phyloP scores from a whole-genome alignment of 2,329 filamentous ascomycete genomes.

The Epichloe bromicola region DNA sequence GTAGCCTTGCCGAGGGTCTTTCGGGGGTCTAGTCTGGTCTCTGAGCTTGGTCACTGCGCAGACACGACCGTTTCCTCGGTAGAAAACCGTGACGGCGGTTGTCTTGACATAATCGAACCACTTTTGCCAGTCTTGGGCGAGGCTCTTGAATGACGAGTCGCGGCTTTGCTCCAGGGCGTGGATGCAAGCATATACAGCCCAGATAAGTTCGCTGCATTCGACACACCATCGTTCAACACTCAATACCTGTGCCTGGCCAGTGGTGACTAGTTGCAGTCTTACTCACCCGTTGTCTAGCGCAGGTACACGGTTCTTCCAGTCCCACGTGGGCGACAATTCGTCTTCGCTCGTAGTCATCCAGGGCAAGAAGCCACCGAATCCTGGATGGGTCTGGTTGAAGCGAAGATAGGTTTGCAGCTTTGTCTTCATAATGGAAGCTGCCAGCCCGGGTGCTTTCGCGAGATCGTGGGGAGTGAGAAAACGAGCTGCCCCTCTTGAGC shows the following conservation, averaged over 20 bases:
- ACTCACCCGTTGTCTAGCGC: constrained; percentile 26
- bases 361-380: constrained; percentile 27
- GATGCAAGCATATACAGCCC: constrained; percentile 28
- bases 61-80: constrained; percentile 23
- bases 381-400: constrained; percentile 28
- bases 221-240: background rate
- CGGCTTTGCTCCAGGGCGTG: constrained; percentile 20
- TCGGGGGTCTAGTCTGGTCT: constrained; percentile 20
- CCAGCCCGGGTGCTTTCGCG: constrained; percentile 18
- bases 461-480: constrained; percentile 24
- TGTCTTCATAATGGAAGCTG: constrained; percentile 22
- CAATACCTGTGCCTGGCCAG: background rate
- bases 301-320: constrained; percentile 26
- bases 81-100: constrained; percentile 24
- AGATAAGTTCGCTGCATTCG: constrained; percentile 24
- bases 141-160: constrained; percentile 12
- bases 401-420: constrained; percentile 26
- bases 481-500: constrained; percentile 23
- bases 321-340: constrained; percentile 20
- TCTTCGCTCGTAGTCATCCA: constrained; percentile 21
- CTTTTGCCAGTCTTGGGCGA: constrained; percentile 22
- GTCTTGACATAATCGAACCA: constrained; percentile 28
- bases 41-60: constrained; percentile 25
- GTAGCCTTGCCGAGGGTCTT: constrained; percentile 18
- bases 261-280: background rate